Percentiles rank a stretch among this genome's conserved stretches.
Evolutionary conservation across 345 rosid species (phyloP).

Genomic region (Erysimum cheiranthoides): DNA sequence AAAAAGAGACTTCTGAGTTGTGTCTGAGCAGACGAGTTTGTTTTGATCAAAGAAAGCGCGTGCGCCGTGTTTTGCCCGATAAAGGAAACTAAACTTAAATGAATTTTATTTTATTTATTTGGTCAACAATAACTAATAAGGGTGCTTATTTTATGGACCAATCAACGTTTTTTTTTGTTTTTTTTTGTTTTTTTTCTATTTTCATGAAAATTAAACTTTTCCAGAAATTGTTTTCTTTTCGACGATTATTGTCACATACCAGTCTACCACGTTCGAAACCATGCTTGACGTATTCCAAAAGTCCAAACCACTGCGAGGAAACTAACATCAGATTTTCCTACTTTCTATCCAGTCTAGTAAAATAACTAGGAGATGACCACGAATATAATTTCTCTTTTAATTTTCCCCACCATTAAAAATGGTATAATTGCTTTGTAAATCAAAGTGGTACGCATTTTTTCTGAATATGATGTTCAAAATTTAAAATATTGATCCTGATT

Average conservation of each 20-base stretch:
- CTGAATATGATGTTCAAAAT: no score
- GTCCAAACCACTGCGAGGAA: neutral
- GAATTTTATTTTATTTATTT: neutral
- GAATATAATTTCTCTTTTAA: no score
- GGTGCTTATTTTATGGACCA: neutral
- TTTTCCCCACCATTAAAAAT: no score
- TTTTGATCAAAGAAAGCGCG: conserved; percentile 31
- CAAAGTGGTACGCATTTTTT: neutral
- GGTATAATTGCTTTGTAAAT: neutral
- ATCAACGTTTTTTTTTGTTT: neutral
- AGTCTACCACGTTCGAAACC: neutral
- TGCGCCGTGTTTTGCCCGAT: conserved; percentile 37
- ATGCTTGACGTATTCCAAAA: neutral
- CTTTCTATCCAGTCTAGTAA: neutral
- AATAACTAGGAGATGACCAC: no score
- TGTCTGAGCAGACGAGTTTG: conserved; percentile 4
- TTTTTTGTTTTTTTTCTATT: neutral
- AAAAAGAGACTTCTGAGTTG: neutral
- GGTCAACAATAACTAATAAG: neutral
- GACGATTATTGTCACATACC: neutral
- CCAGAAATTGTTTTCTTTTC: neutral
- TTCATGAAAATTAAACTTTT: neutral
- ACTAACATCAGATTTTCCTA: neutral
- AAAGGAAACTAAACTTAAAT: neutral
- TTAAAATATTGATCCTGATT: neutral